Conservation (phyloP, 495 filamentous ascomycete genomes). For the Ascobolus immersus region DNA sequence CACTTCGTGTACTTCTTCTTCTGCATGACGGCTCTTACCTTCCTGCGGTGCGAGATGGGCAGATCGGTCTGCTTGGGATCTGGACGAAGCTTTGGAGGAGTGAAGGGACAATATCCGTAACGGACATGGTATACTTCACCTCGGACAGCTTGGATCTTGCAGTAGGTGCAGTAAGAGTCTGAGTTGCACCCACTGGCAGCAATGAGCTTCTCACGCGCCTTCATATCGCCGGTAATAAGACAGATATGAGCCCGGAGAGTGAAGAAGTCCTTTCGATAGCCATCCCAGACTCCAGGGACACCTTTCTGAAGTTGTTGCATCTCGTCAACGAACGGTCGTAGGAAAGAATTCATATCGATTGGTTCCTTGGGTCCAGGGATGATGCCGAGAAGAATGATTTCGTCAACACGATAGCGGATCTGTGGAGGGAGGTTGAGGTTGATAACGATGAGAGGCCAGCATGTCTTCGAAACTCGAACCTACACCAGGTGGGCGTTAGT, state of each 20-base stretch:
- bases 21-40: too few species aligned
- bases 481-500: too few species aligned
- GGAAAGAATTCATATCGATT: conserved; percentile 6
- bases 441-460: background rate
- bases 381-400: conserved; percentile 1
- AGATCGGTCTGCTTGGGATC: background rate
- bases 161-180: conserved; percentile 4
- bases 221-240: conserved; percentile 3
- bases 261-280: background rate
- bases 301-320: conserved; percentile 1
- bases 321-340: conserved; percentile 3
- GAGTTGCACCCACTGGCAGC: conserved; percentile 2
- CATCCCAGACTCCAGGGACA: conserved; percentile 4
- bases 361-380: conserved; percentile 3
- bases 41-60: background rate
- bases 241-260: conserved; percentile 3
- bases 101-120: background rate
- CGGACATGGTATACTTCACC: too few species aligned
- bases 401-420: background rate
- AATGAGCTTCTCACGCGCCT: conserved; percentile 3
- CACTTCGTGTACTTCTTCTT: too few species aligned
- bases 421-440: conserved; percentile 4
- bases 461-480: background rate
- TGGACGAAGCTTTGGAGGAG: background rate
- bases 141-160: conserved; percentile 1